A percentile compares a stretch with the other conserved stretches of the same genome.
Conservation (phyloP, 2,329 filamentous ascomycete species). For the Fusarium sp. region DNA sequence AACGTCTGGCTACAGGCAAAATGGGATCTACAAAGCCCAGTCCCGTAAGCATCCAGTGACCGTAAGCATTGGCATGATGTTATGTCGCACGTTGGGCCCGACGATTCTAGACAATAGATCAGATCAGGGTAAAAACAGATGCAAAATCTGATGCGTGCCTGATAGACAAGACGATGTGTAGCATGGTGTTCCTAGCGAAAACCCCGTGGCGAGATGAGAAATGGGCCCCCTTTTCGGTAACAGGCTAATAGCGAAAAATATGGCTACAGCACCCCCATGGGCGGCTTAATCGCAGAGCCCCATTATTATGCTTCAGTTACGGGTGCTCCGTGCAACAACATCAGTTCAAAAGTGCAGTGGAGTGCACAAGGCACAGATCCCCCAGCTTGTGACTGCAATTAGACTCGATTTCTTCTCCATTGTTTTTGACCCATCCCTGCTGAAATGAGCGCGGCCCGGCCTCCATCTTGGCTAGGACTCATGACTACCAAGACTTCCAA, state of each 20-base stretch:
- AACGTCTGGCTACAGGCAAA: not conserved
- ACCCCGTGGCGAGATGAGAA: conserved; percentile 14
- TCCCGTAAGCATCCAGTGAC: not conserved
- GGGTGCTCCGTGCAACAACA: conserved; percentile 20
- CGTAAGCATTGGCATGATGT: not conserved
- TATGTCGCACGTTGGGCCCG: not conserved
- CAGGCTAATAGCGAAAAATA: conserved; percentile 21
- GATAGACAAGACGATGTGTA: not conserved
- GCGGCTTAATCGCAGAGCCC: conserved; percentile 8
- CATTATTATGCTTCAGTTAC: conserved; percentile 9
- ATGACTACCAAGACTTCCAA: conserved; percentile 30
- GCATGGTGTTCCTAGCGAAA: conserved; percentile 14
- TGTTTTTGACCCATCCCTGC: conserved; percentile 1
- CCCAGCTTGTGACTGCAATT: conserved; percentile 20
- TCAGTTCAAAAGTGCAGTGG: not conserved
- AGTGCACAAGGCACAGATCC: conserved; percentile 1
- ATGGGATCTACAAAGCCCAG: not conserved
- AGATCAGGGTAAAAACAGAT: conserved; percentile 1
- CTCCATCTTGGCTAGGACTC: conserved; percentile 22
- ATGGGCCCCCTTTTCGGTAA: conserved; percentile 3
- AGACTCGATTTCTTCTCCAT: not conserved
- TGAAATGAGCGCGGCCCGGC: not conserved
- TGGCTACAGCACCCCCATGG: not conserved
- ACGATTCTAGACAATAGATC: not conserved
- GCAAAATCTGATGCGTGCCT: not conserved